phyloP scores from a whole-genome alignment of 495 filamentous ascomycete species.

The Neurospora sp. region DNA sequence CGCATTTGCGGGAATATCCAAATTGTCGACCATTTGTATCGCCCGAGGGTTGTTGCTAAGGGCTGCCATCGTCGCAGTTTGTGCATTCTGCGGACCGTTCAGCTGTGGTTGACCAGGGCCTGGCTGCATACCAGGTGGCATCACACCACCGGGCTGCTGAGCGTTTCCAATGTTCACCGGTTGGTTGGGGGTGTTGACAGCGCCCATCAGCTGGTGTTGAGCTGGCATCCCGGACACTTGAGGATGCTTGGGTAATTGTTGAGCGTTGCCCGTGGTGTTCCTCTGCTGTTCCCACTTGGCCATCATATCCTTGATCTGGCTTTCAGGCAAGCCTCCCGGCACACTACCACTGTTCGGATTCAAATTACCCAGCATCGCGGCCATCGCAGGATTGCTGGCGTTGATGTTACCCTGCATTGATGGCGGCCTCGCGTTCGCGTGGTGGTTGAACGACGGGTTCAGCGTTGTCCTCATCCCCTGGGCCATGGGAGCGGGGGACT shows the following conservation, averaged over 20 bases:
- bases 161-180: slow-evolving; percentile 9
- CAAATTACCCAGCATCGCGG: slow-evolving; percentile 23
- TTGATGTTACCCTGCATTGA: slow-evolving; percentile 13
- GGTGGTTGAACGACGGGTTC: slow-evolving; percentile 23
- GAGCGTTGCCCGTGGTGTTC: slow-evolving; percentile 5
- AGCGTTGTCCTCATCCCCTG: slow-evolving; percentile 23
- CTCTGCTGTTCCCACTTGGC: slow-evolving; percentile 26
- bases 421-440: slow-evolving; percentile 19
- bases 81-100: background rate
- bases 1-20: slow-evolving; percentile 24
- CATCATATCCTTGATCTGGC: slow-evolving; percentile 34
- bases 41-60: slow-evolving; percentile 2
- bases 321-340: slow-evolving; percentile 23
- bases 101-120: background rate
- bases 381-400: slow-evolving; percentile 8
- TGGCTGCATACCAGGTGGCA: slow-evolving; percentile 1
- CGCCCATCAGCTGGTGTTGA: slow-evolving; percentile 9
- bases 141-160: slow-evolving; percentile 11
- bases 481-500: slow-evolving; percentile 33
- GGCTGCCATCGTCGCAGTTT: background rate
- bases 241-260: slow-evolving; percentile 8
- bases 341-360: slow-evolving; percentile 8
- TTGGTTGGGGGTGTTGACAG: slow-evolving; percentile 7
- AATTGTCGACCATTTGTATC: slow-evolving; percentile 24
- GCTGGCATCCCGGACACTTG: slow-evolving; percentile 15